These are phyloP conservation scores for Trichoderma reesei DNA, from an alignment of 495 filamentous ascomycete species.

Conservation along the genomic window DNA sequence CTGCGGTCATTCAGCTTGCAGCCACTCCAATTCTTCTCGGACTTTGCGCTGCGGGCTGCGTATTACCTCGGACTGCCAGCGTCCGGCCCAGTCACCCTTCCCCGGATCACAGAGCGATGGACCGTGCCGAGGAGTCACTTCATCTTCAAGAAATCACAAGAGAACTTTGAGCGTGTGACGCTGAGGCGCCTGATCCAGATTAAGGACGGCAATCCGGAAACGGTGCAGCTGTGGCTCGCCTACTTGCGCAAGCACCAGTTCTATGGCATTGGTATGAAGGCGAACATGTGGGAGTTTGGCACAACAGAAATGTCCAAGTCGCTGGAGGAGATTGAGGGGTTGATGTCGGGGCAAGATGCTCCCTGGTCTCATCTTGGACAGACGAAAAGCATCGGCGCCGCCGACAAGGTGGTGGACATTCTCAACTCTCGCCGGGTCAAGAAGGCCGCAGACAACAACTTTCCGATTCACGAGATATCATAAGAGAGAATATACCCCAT, in stretches of 20 bases:
- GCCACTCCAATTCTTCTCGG: slow-evolving; percentile 88
- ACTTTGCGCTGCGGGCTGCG: slow-evolving; percentile 89
- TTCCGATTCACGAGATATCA: not conserved
- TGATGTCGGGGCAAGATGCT: not conserved
- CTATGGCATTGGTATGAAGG: slow-evolving; percentile 96
- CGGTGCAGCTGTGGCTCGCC: slow-evolving; percentile 81
- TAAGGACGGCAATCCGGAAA: slow-evolving; percentile 81
- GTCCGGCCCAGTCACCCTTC: slow-evolving; percentile 79
- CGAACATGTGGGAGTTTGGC: slow-evolving; percentile 86
- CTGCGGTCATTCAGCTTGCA: slow-evolving; percentile 83
- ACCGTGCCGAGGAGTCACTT: slow-evolving; percentile 86
- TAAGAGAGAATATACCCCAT: not conserved
- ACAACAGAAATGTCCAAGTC: slow-evolving; percentile 42
- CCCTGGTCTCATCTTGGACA: slow-evolving; percentile 9
- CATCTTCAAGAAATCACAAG: slow-evolving; percentile 92
- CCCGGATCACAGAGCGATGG: slow-evolving; percentile 80
- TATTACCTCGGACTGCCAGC: slow-evolving; percentile 89
- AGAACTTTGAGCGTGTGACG: slow-evolving; percentile 93
- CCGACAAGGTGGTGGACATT: not conserved
- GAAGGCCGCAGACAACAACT: not conserved
- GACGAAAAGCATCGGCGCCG: not conserved
- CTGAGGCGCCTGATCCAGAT: slow-evolving; percentile 83
- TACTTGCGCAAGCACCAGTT: slow-evolving; percentile 85
- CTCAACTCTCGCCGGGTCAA: not conserved
- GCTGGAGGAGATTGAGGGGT: not conserved